These are phyloP conservation scores for Lipomyces kockii DNA, from an alignment of 805 yeast species.

Conservation along the genomic window DNA sequence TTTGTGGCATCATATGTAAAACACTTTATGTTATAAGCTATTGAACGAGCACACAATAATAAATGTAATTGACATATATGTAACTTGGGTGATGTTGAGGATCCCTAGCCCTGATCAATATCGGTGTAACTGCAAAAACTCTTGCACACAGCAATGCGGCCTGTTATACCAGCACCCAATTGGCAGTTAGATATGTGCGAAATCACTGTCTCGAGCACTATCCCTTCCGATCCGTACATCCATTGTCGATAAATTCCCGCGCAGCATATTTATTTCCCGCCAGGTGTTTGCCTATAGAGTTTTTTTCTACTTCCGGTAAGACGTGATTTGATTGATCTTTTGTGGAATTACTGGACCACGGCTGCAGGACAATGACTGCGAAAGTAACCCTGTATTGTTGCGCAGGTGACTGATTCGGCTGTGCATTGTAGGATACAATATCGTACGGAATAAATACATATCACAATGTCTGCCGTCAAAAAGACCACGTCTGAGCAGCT, in stretches of 20 bases:
- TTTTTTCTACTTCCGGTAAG: not conserved
- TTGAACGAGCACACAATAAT: too few species aligned
- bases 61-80: too few species aligned
- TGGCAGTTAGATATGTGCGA: not conserved
- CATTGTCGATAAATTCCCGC: not conserved
- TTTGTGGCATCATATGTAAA: too few species aligned
- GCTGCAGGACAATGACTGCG: not conserved
- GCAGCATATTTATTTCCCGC: not conserved
- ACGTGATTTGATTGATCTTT: not conserved
- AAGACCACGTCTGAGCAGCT: constrained; percentile 44
- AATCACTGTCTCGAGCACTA: not conserved
- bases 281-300: not conserved
- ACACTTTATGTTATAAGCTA: too few species aligned
- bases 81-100: too few species aligned
- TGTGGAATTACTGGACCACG: not conserved
- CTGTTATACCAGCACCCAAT: not conserved
- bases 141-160: not conserved
- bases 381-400: not conserved
- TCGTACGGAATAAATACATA: not conserved
- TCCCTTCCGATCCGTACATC: not conserved
- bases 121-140: not conserved
- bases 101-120: not conserved
- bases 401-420: not conserved
- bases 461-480: constrained; percentile 29
- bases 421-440: not conserved